Conservation (phyloP, 2,329 filamentous ascomycete genomes). For the Microsporum ferrugineum region DNA sequence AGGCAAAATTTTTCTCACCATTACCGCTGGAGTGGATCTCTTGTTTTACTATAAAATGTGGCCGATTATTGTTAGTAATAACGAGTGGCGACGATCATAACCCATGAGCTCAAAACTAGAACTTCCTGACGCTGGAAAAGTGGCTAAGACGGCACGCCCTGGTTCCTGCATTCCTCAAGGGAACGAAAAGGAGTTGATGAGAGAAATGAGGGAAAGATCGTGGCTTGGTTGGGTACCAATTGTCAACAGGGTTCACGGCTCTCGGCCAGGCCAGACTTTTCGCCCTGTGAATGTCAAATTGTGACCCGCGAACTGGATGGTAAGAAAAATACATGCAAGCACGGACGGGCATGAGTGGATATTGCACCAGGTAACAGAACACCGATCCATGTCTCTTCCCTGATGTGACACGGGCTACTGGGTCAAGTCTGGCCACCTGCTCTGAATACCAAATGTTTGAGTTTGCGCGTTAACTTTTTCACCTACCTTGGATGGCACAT, state of each 20-base stretch:
- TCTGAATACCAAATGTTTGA: neutral
- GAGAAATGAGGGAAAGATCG: neutral
- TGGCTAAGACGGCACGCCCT: neutral
- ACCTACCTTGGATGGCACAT: neutral
- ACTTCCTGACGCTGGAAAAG: neutral
- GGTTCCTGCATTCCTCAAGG: constrained; percentile 2
- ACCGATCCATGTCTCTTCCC: neutral
- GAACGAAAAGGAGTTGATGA: neutral
- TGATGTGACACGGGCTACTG: neutral
- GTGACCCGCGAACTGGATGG: neutral
- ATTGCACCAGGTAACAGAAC: neutral
- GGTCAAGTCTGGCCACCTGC: neutral
- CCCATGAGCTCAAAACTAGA: neutral
- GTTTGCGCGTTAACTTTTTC: neutral
- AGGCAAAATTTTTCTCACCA: neutral
- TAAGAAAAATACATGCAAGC: neutral
- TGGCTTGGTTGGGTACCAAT: constrained; percentile 4
- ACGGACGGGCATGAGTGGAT: neutral
- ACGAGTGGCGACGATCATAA: neutral
- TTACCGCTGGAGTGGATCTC: neutral
- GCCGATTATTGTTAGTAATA: neutral
- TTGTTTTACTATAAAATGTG: neutral
- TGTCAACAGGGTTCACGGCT: neutral
- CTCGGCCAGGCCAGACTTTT: neutral
- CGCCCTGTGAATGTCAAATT: neutral